A percentile compares a stretch with the other conserved stretches of the same genome.
These are phyloP conservation scores for Passalora sequoiae DNA, from an alignment of 2,329 filamentous ascomycete genomes.

Conservation along the genomic window DNA sequence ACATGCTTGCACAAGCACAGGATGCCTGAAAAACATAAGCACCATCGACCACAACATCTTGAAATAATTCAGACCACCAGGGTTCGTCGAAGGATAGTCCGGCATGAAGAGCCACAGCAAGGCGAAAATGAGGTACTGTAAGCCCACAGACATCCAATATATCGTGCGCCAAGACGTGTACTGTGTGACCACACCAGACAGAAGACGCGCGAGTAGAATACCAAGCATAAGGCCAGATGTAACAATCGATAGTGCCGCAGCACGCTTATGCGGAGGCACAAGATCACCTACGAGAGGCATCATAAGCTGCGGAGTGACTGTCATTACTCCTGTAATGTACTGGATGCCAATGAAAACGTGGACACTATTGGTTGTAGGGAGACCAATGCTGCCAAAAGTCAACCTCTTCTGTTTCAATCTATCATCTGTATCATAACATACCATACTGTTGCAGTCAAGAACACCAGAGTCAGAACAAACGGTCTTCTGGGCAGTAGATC, in stretches of 20 bases:
- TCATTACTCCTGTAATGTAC: slow-evolving; percentile 70
- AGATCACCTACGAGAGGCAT: slow-evolving; percentile 75
- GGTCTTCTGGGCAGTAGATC: slow-evolving; percentile 63
- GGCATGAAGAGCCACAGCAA: slow-evolving; percentile 71
- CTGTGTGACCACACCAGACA: slow-evolving; percentile 69
- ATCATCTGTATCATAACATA: slow-evolving; percentile 37
- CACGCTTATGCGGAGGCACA: slow-evolving; percentile 62
- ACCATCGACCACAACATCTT: slow-evolving; percentile 61
- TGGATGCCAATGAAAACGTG: slow-evolving; percentile 62
- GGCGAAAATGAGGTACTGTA: slow-evolving; percentile 62
- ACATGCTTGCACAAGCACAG: slow-evolving; percentile 64
- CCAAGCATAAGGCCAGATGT: slow-evolving; percentile 71
- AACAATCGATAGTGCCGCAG: slow-evolving; percentile 66
- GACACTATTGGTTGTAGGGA: slow-evolving; percentile 65
- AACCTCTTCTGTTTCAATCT: background rate
- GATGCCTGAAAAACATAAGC: slow-evolving; percentile 58
- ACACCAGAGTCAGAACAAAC: slow-evolving; percentile 60
- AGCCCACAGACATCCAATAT: slow-evolving; percentile 70
- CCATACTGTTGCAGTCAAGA: slow-evolving; percentile 63
- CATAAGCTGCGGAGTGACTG: slow-evolving; percentile 71
- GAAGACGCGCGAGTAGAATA: slow-evolving; percentile 67
- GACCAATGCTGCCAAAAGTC: slow-evolving; percentile 55
- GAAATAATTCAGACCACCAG: slow-evolving; percentile 58
- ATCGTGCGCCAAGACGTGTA: slow-evolving; percentile 70
- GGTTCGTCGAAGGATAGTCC: slow-evolving; percentile 72